A percentile compares a stretch with the other conserved stretches of the same genome.
phyloP scores from a whole-genome alignment of 208 protist genomes.

The Porcisia hertigi region DNA sequence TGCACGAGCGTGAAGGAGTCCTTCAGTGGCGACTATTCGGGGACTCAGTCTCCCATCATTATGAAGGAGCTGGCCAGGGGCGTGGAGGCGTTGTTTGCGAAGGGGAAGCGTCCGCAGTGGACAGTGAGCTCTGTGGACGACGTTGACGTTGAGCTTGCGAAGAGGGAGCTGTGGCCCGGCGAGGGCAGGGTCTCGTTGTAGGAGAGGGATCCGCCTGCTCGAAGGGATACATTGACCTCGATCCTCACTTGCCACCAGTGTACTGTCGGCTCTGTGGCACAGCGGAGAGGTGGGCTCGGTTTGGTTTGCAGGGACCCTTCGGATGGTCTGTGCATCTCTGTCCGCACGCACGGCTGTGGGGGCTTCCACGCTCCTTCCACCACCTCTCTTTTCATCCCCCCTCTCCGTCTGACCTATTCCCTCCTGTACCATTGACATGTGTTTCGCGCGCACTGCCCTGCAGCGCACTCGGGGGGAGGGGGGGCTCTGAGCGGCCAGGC shows the following conservation, averaged over 20 bases:
- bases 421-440: no score
- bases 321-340: not conserved
- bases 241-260: not conserved
- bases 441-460: no score
- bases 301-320: not conserved
- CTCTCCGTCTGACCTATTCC: no score
- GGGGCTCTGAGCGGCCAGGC: no score
- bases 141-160: conserved; percentile 22
- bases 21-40: conserved; percentile 33
- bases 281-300: no score
- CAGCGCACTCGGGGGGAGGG: no score
- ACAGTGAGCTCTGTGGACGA: conserved; percentile 37
- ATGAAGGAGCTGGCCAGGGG: conserved; percentile 48
- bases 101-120: conserved; percentile 48
- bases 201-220: no score
- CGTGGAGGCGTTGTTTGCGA: conserved; percentile 42
- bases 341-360: not conserved
- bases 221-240: not conserved
- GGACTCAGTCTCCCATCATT: conserved; percentile 22
- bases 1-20: conserved; percentile 10
- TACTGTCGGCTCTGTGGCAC: no score
- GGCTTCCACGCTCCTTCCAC: not conserved
- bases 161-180: not conserved
- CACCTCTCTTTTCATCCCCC: no score
- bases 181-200: not conserved